Conservation (phyloP, 495 filamentous ascomycete genomes). For the Penicillium flavigenum region DNA sequence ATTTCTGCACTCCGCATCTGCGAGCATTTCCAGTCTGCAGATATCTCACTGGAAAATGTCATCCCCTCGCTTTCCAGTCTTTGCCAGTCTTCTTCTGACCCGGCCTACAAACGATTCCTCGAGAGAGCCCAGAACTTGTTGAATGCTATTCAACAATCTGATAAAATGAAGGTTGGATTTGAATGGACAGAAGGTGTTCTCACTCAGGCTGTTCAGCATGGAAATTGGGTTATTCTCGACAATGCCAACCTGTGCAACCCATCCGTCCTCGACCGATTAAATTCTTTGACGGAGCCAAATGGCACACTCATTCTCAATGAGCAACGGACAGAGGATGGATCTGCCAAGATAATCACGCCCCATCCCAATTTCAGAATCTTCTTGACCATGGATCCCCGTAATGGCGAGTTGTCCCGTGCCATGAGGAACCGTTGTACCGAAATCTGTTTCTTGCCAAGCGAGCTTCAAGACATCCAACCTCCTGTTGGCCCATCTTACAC, state of each 20-base stretch:
- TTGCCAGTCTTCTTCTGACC: constrained; percentile 29
- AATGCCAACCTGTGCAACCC: constrained; percentile 96
- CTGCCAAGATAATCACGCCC: constrained; percentile 73
- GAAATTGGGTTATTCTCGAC: constrained; percentile 91
- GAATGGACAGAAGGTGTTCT: constrained; percentile 95
- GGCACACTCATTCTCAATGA: constrained; percentile 89
- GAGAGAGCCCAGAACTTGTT: constrained; percentile 40
- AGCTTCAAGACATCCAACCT: constrained; percentile 22
- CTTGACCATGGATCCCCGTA: constrained; percentile 86
- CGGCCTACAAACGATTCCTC: constrained; percentile 36
- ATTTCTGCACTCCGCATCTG: constrained; percentile 35
- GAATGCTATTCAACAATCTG: constrained; percentile 45
- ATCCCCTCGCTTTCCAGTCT: constrained; percentile 35
- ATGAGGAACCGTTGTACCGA: constrained; percentile 97
- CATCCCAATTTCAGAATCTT: constrained; percentile 91
- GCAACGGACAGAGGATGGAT: constrained; percentile 77
- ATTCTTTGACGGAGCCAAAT: constrained; percentile 89
- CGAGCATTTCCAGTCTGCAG: constrained; percentile 33
- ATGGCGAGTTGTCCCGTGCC: constrained; percentile 91
- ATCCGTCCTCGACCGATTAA: constrained; percentile 90
- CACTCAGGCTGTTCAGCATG: constrained; percentile 79
- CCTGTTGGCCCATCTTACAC: constrained; percentile 39
- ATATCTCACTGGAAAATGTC: constrained; percentile 37
- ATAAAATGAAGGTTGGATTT: constrained; percentile 70
- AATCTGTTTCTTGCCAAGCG: constrained; percentile 63